Evolutionary conservation across 257 asterid species (phyloP), one percentile per base, ranked within the genome.

Genomic region (Henckelia pumila): DNA sequence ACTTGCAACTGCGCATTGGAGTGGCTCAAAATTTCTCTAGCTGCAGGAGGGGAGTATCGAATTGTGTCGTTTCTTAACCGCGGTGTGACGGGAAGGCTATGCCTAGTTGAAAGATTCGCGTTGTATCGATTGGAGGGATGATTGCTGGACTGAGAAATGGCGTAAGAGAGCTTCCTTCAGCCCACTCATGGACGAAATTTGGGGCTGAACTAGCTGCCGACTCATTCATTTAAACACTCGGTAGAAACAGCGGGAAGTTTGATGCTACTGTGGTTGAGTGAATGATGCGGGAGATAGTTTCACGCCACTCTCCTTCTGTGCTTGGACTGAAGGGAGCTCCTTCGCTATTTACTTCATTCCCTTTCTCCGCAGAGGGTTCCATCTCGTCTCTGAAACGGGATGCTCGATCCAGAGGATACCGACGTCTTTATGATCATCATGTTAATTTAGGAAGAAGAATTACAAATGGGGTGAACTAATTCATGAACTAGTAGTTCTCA

Each of bases 121-220:
- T 16, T 2, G 25, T 8, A 56, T 8, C 29, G 21, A 28, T 56
- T 56, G 28, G 61, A 24, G 61, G 29, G 9, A 47, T 47, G 55
- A 44, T 14, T 28, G 3, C 7, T 66, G 67, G 65, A 49, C 28
- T 63, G 78, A 61, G 76, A 78, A 66, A 66, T 69, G 73, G 76
- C 64, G 20, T 16, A 76, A 81, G 80, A 73, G 88, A 83, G 86
- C 86, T 83, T 78, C 77, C 81, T 73, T 81, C 81, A 78, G 88
- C 75, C 86, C 86, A 83, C 82, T 76, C 81, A 76, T 74, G 80
- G 82, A 77, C 58, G 82, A 74, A 84, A 71, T 63, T 40, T 49
- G 82, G 78, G 78, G 75, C 81, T 76, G 84, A 78, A 83, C 77
- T 83, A 80, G 84, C 88, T 83, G 88, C 86, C 79, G 78, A 64